Percentiles rank a stretch among this genome's conserved stretches.
These are phyloP conservation scores for Aquilaria agallochum DNA, from an alignment of 441 rosid species.

Conservation along the genomic window DNA sequence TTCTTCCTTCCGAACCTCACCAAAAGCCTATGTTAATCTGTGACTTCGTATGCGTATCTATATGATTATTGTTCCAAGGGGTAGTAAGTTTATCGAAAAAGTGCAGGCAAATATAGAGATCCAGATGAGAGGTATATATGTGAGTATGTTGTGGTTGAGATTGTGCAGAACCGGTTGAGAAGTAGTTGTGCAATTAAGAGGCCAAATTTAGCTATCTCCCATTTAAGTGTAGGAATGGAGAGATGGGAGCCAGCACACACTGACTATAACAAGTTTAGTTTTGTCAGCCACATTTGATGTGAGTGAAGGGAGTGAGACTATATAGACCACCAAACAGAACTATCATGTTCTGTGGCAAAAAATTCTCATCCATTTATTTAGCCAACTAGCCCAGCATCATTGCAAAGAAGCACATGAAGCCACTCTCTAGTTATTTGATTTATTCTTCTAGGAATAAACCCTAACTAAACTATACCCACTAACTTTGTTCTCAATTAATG, in stretches of 20 bases:
- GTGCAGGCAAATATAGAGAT: background rate
- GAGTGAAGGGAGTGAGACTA: background rate
- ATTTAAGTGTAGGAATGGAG: conserved; percentile 12
- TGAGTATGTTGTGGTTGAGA: background rate
- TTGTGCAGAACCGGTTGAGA: background rate
- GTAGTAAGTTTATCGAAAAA: background rate
- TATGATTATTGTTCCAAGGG: background rate
- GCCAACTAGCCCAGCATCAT: too few species aligned
- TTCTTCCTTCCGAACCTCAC: conserved; percentile 4
- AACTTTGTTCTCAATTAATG: too few species aligned
- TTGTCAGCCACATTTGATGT: conserved; percentile 30
- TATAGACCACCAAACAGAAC: too few species aligned
- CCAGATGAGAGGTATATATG: too few species aligned
- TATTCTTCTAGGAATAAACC: too few species aligned
- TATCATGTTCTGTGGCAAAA: too few species aligned
- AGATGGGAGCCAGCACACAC: conserved; percentile 18
- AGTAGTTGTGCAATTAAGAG: conserved; percentile 29
- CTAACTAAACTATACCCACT: too few species aligned
- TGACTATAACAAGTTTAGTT: conserved; percentile 13
- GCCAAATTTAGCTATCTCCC: conserved; percentile 3
- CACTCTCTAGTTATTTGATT: too few species aligned
- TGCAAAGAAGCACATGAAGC: too few species aligned
- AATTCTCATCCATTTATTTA: too few species aligned
- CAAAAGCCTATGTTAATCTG: too few species aligned
- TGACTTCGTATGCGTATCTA: too few species aligned